Percentiles rank a stretch among this genome's conserved stretches.
These are phyloP conservation scores for Colletotrichum plurivorum DNA, from an alignment of 2,329 filamentous ascomycete species.

Conservation along the genomic window DNA sequence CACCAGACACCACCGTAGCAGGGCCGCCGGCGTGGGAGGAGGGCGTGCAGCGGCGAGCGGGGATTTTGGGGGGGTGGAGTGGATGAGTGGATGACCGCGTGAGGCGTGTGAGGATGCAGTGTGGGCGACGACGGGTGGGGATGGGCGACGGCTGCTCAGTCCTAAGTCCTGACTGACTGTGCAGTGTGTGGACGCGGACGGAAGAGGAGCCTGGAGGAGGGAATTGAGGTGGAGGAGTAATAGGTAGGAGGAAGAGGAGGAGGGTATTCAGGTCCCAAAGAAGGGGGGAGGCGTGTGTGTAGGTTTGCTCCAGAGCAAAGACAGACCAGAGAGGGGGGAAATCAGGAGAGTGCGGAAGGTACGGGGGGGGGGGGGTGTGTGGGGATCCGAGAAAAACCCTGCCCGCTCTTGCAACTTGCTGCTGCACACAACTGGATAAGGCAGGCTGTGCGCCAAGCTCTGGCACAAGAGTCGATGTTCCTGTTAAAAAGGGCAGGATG, in stretches of 20 bases:
- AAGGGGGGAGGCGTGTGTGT: slow-evolving; percentile 5
- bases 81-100: background rate
- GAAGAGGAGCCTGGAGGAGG: background rate
- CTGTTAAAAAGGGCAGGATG: slow-evolving; percentile 39
- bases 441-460: slow-evolving; percentile 29
- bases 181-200: slow-evolving; percentile 6
- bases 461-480: slow-evolving; percentile 21
- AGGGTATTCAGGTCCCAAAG: slow-evolving; percentile 22
- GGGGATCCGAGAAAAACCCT: background rate
- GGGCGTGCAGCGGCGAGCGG: slow-evolving; percentile 26
- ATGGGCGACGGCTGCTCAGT: too few species aligned
- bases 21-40: slow-evolving; percentile 39
- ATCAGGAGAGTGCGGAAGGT: slow-evolving; percentile 10
- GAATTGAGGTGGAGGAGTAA: background rate
- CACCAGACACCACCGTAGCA: slow-evolving; percentile 34
- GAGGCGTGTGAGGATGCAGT: background rate
- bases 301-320: too few species aligned
- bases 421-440: too few species aligned
- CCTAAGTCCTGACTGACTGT: too few species aligned
- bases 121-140: too few species aligned
- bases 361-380: slow-evolving; percentile 17
- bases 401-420: background rate
- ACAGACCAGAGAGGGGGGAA: background rate
- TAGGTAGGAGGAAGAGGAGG: background rate
- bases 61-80: background rate